Conservation (phyloP, 2,329 filamentous ascomycete genomes). For the Biscogniauxia sp. region DNA sequence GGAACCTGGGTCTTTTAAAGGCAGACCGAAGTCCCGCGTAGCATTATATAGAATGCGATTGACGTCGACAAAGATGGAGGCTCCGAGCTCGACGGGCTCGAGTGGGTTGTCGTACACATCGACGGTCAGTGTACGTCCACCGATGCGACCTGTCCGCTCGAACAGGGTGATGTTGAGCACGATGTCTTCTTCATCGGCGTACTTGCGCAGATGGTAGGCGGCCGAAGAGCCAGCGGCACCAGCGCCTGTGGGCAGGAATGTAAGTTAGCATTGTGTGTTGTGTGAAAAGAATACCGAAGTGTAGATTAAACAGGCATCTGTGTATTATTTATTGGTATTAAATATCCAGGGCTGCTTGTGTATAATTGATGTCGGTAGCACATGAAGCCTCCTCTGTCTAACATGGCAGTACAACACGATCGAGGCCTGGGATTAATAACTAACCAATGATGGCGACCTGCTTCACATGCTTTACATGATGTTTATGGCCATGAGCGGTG, state of each 20-base stretch:
- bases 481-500: constrained; percentile 40
- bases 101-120: constrained; percentile 66
- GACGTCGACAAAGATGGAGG: constrained; percentile 83
- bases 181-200: constrained; percentile 59
- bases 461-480: constrained; percentile 52
- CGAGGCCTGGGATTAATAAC: constrained; percentile 9
- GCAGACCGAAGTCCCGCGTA: constrained; percentile 67
- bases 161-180: constrained; percentile 81
- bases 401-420: not conserved
- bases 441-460: constrained; percentile 61
- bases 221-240: constrained; percentile 85
- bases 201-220: constrained; percentile 77
- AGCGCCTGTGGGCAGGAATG: constrained; percentile 58
- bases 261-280: constrained; percentile 3
- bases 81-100: constrained; percentile 79
- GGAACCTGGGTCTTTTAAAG: constrained; percentile 44
- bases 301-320: not conserved
- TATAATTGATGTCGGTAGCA: not conserved
- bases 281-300: not conserved
- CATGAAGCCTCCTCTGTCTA: not conserved
- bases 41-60: constrained; percentile 82
- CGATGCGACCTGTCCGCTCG: constrained; percentile 74
- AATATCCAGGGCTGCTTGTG: too few species aligned
- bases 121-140: constrained; percentile 84
- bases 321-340: too few species aligned